These are phyloP conservation scores for Tetracladium marchalianum DNA, from an alignment of 495 filamentous ascomycete species.

Conservation along the genomic window DNA sequence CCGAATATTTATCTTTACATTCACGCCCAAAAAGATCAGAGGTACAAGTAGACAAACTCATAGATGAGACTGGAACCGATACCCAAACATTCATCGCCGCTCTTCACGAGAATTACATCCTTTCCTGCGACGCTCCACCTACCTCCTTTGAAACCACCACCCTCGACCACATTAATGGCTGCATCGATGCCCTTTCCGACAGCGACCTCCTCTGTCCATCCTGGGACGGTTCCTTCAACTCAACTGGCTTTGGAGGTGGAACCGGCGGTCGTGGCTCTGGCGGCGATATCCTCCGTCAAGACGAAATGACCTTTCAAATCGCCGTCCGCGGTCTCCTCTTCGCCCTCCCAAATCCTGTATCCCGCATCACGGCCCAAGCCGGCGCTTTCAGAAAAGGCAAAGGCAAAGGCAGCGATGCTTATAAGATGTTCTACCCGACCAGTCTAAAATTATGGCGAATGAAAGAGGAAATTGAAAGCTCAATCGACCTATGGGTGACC, in stretches of 20 bases:
- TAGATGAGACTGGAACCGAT: constrained; percentile 86
- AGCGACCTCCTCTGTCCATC: constrained; percentile 68
- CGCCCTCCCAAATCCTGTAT: constrained; percentile 75
- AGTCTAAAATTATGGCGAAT: constrained; percentile 66
- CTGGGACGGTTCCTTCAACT: constrained; percentile 42
- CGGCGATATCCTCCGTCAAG: constrained; percentile 70
- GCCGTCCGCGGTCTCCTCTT: constrained; percentile 77
- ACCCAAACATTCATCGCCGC: constrained; percentile 81
- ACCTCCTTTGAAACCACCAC: constrained; percentile 34
- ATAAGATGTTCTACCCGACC: constrained; percentile 82
- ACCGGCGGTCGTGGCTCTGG: constrained; percentile 40
- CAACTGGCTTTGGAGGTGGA: constrained; percentile 30
- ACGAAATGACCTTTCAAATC: constrained; percentile 85
- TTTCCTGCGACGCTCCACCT: constrained; percentile 62
- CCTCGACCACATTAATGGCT: constrained; percentile 59
- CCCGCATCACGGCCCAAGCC: constrained; percentile 40
- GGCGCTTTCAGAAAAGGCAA: constrained; percentile 22
- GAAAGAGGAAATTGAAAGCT: constrained; percentile 65
- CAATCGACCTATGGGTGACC: constrained; percentile 57
- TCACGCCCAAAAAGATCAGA: constrained; percentile 56
- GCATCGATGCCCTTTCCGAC: constrained; percentile 78
- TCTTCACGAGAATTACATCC: constrained; percentile 87
- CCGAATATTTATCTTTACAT: constrained; percentile 51
- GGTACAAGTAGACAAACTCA: constrained; percentile 61
- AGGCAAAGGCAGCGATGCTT: constrained; percentile 42